Base-by-base conservation (phyloP, 2,329 filamentous ascomycete species). In the Geosmithia flava region DNA sequence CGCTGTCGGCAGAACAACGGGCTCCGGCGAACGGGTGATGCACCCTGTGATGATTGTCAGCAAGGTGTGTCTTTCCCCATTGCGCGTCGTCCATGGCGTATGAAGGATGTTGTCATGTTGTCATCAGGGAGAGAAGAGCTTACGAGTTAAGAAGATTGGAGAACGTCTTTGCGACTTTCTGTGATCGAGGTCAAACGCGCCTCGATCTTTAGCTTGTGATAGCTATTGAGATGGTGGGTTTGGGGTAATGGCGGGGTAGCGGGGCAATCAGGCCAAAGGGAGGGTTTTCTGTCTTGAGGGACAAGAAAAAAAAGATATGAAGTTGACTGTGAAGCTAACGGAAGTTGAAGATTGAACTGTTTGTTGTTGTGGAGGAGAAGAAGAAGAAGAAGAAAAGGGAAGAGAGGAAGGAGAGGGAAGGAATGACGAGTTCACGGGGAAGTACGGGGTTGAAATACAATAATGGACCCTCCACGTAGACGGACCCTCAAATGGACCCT, bases 91-190 rank as follows among this genome's bases (percentile, higher is more conserved):
- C n/a, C n/a, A n/a, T n/a, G n/a, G n/a, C n/a, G n/a, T n/a, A n/a
- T n/a, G n/a, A n/a, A n/a, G n/a, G n/a, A n/a, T 29, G 33, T 33
- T 47, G 54, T 67, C 53, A 64, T 59, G 46, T 50, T 46, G 27
- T 43, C 29, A 48, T 37, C 15, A 6, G 33, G 42, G 33, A 15
- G 40, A 44, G 20, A 46, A 33, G 27, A 17, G 64, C 88, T 68
- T 79, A 95, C 90, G 89, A 95, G 80, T 93, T 93, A 59, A 96
- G 84, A 61, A 94, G 85, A 74, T 95, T 96, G 77, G 89, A 91
- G 84, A 95, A 96, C 90, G 88, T 95, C 74, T 87, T 95, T 87
- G 78, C 84, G 83, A 69, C 67, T 68, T 62, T 45, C 62, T 56
- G 68, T 70, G 81, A 85, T 71, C 80, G 81, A 68, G 64, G 60